Percentiles rank a stretch among this genome's conserved stretches.
These are phyloP conservation scores for Samsoniella hepiali DNA, from an alignment of 2,329 filamentous ascomycete genomes.

Conservation along the genomic window DNA sequence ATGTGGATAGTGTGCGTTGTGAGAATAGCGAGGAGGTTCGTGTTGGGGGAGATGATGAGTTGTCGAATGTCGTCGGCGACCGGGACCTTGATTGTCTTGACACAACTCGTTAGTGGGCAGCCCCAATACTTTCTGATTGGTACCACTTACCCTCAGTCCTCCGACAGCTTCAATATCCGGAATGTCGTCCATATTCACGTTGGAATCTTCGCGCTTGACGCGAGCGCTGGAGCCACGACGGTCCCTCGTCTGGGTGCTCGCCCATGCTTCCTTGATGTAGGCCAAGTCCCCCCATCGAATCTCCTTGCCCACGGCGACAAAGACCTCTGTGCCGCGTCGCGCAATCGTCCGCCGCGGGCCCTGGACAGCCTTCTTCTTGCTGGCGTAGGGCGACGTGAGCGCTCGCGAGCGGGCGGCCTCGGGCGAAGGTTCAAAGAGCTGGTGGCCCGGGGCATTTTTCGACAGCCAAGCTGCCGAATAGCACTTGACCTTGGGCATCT, in stretches of 20 bases:
- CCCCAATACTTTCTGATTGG: slow-evolving; percentile 6
- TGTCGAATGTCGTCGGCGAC: slow-evolving; percentile 81
- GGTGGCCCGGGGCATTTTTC: slow-evolving; percentile 70
- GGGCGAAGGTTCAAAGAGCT: slow-evolving; percentile 62
- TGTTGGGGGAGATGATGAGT: slow-evolving; percentile 77
- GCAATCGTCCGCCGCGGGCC: slow-evolving; percentile 69
- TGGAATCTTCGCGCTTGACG: slow-evolving; percentile 49
- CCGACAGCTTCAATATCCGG: slow-evolving; percentile 27
- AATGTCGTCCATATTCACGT: slow-evolving; percentile 33
- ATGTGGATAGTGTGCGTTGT: slow-evolving; percentile 88
- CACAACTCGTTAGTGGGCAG: slow-evolving; percentile 23
- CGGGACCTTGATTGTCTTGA: slow-evolving; percentile 70
- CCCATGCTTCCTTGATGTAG: slow-evolving; percentile 65
- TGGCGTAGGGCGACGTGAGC: slow-evolving; percentile 37
- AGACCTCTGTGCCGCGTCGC: slow-evolving; percentile 79
- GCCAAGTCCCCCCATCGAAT: slow-evolving; percentile 87
- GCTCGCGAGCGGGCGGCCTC: slow-evolving; percentile 39
- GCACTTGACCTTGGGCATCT: slow-evolving; percentile 81
- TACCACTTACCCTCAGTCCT: slow-evolving; percentile 34
- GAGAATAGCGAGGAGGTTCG: slow-evolving; percentile 77
- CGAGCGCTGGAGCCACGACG: slow-evolving; percentile 33
- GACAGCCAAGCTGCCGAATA: slow-evolving; percentile 88
- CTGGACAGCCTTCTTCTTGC: slow-evolving; percentile 41
- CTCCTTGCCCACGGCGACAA: slow-evolving; percentile 83
- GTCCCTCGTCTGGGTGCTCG: slow-evolving; percentile 31